Conservation (phyloP, 768 basidiomycete genomes). For the Lactarius trivialis region DNA sequence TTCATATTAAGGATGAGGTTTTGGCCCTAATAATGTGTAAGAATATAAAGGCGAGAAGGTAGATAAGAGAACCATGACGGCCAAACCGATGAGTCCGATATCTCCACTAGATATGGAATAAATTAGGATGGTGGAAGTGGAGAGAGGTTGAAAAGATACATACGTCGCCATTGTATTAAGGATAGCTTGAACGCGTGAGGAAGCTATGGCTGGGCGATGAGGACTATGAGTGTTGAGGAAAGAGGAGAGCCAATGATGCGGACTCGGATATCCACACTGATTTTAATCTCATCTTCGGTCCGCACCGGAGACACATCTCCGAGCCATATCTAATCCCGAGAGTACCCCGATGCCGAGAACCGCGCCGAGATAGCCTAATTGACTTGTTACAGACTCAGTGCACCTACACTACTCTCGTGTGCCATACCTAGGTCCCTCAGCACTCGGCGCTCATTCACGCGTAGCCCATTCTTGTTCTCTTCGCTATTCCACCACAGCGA, state of each 20-base stretch:
- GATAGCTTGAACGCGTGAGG: slow-evolving; percentile 31
- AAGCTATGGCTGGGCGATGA: slow-evolving; percentile 17
- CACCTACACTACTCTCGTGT: background rate
- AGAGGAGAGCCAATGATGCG: background rate
- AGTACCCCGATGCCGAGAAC: background rate
- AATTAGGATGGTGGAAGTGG: slow-evolving; percentile 25
- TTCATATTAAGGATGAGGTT: slow-evolving; percentile 98
- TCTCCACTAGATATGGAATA: slow-evolving; percentile 58
- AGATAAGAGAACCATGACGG: slow-evolving; percentile 75
- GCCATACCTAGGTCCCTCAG: background rate
- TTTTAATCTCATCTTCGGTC: slow-evolving; percentile 14
- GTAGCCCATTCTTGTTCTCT: background rate
- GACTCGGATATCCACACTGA: background rate
- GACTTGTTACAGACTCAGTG: background rate
- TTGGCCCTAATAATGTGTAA: slow-evolving; percentile 60
- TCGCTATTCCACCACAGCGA: background rate
- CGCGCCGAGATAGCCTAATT: background rate
- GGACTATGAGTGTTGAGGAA: slow-evolving; percentile 18
- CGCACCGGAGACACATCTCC: background rate
- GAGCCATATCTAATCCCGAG: too few relatives aligned
- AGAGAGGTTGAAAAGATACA: slow-evolving; percentile 37
- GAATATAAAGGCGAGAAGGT: slow-evolving; percentile 21
- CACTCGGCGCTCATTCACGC: background rate
- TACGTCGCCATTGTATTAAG: slow-evolving; percentile 39
- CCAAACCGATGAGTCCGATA: slow-evolving; percentile 96